Evolutionary conservation across 2,329 filamentous ascomycete species (phyloP).

Genomic region (Colletotrichum sp.): DNA sequence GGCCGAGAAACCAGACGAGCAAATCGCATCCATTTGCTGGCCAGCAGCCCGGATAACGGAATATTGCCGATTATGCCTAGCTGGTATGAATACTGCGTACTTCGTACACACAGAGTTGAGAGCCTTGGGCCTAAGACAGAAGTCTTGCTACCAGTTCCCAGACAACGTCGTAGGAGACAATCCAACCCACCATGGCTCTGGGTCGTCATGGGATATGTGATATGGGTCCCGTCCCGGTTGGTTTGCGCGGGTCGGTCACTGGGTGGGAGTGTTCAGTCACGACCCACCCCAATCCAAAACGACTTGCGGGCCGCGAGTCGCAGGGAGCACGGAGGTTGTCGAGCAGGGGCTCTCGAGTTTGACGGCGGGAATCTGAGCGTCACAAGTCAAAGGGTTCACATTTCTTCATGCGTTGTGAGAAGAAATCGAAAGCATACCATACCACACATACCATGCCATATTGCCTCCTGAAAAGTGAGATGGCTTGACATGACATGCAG

Average conservation of each 20-base stretch:
- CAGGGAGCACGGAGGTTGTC: slow-evolving; percentile 2
- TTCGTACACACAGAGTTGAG: neutral
- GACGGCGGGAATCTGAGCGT: slow-evolving; percentile 1
- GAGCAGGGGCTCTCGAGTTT: slow-evolving; percentile 1
- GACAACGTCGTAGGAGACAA: neutral
- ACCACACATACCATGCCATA: neutral
- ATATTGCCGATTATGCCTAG: neutral
- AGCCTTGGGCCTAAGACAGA: neutral
- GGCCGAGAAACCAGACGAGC: slow-evolving; percentile 8
- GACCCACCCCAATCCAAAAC: neutral
- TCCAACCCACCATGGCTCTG: neutral
- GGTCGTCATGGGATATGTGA: neutral
- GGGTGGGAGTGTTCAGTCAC: neutral
- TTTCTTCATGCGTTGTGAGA: neutral
- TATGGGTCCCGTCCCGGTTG: slow-evolving; percentile 11
- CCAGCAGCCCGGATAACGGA: slow-evolving; percentile 10
- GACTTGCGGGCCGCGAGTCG: neutral
- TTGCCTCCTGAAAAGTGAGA: neutral
- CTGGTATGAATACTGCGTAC: neutral
- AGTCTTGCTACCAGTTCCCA: neutral
- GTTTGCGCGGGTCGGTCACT: neutral
- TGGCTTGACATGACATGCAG: neutral
- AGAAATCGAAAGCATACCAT: neutral
- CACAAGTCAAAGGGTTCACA: neutral
- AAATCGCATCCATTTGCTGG: slow-evolving; percentile 13